Base-by-base conservation (phyloP, 176 grass and related monocot genomes). In the Miscanthus lutarioriparius region DNA sequence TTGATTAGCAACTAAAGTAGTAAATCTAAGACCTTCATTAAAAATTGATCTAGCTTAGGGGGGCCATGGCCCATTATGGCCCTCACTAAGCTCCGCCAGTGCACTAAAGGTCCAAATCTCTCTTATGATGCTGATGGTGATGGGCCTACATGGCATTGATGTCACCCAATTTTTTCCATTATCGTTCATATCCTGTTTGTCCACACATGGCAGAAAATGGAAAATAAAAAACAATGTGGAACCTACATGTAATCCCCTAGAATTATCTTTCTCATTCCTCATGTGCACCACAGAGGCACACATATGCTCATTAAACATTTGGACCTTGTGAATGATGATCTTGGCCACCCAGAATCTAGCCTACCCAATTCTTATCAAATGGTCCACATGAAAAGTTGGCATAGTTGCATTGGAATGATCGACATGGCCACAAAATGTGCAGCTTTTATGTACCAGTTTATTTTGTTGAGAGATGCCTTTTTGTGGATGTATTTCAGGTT, bases 401-500 rank as follows among this genome's bases (percentile, higher is more conserved):
- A 72, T 44, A 5, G 17, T 37, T 37, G 36, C 36, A 72, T 32
- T 74, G 26, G 32, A 33, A 53, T 32, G 43, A 17, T 35, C 17
- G 10, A 30, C 28, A 59, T 35, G 53, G 67, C 12, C 36, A 56
- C 25, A 20, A 76, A 63, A 84, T 32, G 9, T 74, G 30, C n/a
- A 33, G 6, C 26, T 76, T 74, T 37, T 71, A 59, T 19, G 17
- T 44, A n/a, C 43, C 44, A 16, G 2, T 65, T 22, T 66, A 13
- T 76, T 47, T 76, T 71, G 33, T 43, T 77, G 67, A 63, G 28
- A 72, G 6, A 15, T 62, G 47, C 51, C 15, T 19, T 84, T 8
- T 68, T 75, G 37, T 81, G 49, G 68, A 70, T 80, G 41, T 67
- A 39, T 67, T 89, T 81, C 69, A 91, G 89, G 89, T 91, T 51